phyloP scores from a whole-genome alignment of 805 yeast species.

The Saccharomycopsis olivae region DNA sequence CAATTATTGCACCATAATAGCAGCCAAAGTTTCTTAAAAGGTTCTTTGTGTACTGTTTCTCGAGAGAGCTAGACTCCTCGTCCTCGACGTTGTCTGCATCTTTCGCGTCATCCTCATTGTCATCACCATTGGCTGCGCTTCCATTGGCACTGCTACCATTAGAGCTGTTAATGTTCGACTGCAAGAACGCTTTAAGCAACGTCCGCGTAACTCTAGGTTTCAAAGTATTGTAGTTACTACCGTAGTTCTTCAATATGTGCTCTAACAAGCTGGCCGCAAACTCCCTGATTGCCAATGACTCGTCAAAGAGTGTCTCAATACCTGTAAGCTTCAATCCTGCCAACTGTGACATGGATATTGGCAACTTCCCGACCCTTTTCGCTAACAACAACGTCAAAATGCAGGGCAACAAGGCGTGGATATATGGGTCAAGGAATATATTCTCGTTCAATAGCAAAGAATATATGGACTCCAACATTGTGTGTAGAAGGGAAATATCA shows the following conservation, averaged over 20 bases:
- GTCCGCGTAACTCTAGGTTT: conserved; percentile 94
- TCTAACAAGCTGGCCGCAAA: conserved; percentile 77
- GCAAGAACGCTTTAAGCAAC: conserved; percentile 79
- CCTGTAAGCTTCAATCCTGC: conserved; percentile 13
- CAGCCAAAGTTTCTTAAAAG: conserved; percentile 44
- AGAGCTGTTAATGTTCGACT: conserved; percentile 47
- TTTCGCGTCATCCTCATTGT: conserved; percentile 1
- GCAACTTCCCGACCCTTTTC: conserved; percentile 58
- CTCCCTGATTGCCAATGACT: conserved; percentile 59
- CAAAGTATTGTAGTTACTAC: conserved; percentile 76
- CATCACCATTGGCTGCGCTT: neutral
- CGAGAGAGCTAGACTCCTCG: neutral
- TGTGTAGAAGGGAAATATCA: conserved; percentile 56
- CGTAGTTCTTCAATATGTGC: conserved; percentile 69
- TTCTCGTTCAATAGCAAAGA: conserved; percentile 77
- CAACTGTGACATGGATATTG: neutral
- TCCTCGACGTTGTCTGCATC: conserved; percentile 14
- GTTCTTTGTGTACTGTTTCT: conserved; percentile 8
- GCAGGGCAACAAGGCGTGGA: conserved; percentile 96
- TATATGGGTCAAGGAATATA: conserved; percentile 86
- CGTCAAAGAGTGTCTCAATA: conserved; percentile 24
- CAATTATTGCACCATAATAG: conserved; percentile 83
- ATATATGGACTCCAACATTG: conserved; percentile 82
- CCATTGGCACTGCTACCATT: neutral
- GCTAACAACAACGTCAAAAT: conserved; percentile 83